Percentiles rank a stretch among this genome's conserved stretches.
phyloP scores from a whole-genome alignment of 768 basidiomycete species.

The Mycena pura region DNA sequence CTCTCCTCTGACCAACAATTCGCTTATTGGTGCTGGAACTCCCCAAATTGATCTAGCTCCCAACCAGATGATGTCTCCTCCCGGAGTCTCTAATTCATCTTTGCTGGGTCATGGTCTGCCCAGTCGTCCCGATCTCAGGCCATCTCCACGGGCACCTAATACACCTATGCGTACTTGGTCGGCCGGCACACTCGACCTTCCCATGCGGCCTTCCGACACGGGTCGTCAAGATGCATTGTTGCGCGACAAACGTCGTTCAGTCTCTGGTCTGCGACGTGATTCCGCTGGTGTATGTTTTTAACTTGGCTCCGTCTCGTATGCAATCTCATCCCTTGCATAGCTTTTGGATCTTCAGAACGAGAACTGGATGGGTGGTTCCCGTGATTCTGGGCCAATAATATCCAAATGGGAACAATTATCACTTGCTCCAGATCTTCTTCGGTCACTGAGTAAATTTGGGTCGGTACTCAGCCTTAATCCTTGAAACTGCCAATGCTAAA shows the following conservation, averaged over 20 bases:
- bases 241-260: constrained; percentile 80
- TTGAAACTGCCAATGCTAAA: neutral
- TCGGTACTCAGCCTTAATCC: constrained; percentile 51
- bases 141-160: constrained; percentile 66
- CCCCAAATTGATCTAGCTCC: constrained; percentile 57
- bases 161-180: constrained; percentile 87
- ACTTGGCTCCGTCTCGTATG: constrained; percentile 8
- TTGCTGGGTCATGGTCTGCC: constrained; percentile 68
- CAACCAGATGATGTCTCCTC: constrained; percentile 52
- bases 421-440: constrained; percentile 84
- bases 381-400: constrained; percentile 80
- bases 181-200: constrained; percentile 78
- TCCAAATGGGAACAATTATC: constrained; percentile 97
- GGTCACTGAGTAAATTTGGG: constrained; percentile 94
- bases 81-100: constrained; percentile 44
- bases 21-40: constrained; percentile 45
- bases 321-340: constrained; percentile 39
- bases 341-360: constrained; percentile 62
- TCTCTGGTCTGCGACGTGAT: constrained; percentile 73
- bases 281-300: constrained; percentile 67
- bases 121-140: constrained; percentile 68
- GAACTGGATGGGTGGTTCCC: constrained; percentile 59
- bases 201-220: constrained; percentile 60
- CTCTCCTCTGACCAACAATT: constrained; percentile 46
- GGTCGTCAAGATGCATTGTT: constrained; percentile 50